A percentile compares a stretch with the other conserved stretches of the same genome.
phyloP scores from a whole-genome alignment of 805 yeast genomes.

The Naumovozyma baii region DNA sequence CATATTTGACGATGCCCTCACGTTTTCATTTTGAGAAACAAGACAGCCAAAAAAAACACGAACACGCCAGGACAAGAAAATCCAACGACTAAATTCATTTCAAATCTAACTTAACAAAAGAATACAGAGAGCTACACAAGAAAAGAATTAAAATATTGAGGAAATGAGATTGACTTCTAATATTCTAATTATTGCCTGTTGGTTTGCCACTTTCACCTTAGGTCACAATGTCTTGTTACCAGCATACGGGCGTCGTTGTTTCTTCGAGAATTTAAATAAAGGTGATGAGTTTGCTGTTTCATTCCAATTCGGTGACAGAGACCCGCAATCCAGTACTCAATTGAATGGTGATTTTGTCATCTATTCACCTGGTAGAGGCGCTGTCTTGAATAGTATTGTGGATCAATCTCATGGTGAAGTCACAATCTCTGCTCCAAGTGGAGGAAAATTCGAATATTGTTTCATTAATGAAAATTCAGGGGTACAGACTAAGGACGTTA shows the following conservation, averaged over 20 bases:
- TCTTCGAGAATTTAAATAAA: conserved; percentile 69
- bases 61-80: too few species aligned
- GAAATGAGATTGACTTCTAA: neutral
- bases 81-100: too few species aligned
- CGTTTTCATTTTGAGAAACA: too few species aligned
- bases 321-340: conserved; percentile 59
- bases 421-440: conserved; percentile 49
- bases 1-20: too few species aligned
- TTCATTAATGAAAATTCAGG: conserved; percentile 78
- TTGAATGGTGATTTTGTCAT: conserved; percentile 59
- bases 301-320: conserved; percentile 90
- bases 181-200: conserved; percentile 1
- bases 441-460: conserved; percentile 79
- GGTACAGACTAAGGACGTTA: conserved; percentile 74
- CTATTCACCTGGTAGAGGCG: conserved; percentile 32
- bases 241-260: conserved; percentile 79
- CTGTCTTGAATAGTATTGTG: conserved; percentile 39
- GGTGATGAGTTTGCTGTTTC: conserved; percentile 82
- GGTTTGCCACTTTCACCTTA: conserved; percentile 6
- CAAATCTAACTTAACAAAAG: too few species aligned
- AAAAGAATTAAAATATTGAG: too few species aligned
- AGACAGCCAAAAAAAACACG: too few species aligned
- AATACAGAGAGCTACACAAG: too few species aligned
- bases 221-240: conserved; percentile 82
- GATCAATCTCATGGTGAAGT: conserved; percentile 76